Evolutionary conservation across 805 yeast species (phyloP).

Genomic region (Brettanomyces sp.): DNA sequence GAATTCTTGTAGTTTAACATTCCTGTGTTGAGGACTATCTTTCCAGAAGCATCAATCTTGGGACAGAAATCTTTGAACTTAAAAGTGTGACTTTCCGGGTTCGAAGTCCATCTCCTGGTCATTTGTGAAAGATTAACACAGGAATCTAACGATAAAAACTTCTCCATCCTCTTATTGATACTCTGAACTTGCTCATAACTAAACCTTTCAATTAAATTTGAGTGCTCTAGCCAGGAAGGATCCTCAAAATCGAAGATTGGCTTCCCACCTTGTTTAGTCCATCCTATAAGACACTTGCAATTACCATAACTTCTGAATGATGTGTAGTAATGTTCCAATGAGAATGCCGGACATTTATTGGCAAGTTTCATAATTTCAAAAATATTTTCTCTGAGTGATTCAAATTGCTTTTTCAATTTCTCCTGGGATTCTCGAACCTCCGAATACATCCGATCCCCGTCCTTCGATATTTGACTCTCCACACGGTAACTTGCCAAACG

Average conservation of each 20-base stretch:
- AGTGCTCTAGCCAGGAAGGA: not conserved
- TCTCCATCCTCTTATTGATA: slow-evolving; percentile 8
- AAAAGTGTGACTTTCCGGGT: not conserved
- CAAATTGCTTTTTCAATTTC: not conserved
- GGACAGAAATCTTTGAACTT: not conserved
- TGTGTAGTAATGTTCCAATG: slow-evolving; percentile 13
- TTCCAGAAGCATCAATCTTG: not conserved
- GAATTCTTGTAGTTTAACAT: too few relatives aligned
- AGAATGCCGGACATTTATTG: slow-evolving; percentile 7
- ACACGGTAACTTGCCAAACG: not conserved
- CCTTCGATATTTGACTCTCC: not conserved
- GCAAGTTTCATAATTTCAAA: slow-evolving; percentile 5
- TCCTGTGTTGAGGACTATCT: not conserved
- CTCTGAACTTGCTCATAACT: slow-evolving; percentile 4
- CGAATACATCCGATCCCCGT: not conserved
- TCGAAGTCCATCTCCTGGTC: slow-evolving; percentile 1
- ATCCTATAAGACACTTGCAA: slow-evolving; percentile 7
- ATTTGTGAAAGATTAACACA: not conserved
- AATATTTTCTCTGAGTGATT: not conserved
- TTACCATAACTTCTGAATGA: slow-evolving; percentile 8
- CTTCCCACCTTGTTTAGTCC: slow-evolving; percentile 10
- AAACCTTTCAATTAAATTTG: slow-evolving; percentile 4
- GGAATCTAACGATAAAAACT: not conserved
- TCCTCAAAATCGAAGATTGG: slow-evolving; percentile 10
- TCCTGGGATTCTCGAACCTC: not conserved